Conservation (phyloP, 2,329 filamentous ascomycete species). For the Penicillium freii region DNA sequence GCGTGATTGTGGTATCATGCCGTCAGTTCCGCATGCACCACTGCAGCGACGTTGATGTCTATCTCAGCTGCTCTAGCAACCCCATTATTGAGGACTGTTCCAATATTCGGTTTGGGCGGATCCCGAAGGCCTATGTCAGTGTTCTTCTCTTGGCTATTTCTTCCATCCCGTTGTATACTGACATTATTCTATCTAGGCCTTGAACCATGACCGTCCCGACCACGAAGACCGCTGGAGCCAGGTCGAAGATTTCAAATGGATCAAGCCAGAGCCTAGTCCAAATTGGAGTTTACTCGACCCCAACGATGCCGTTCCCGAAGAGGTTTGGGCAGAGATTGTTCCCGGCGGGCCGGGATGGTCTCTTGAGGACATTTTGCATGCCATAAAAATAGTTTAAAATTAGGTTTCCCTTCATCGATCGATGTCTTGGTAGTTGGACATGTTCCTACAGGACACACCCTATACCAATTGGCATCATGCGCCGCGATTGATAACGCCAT, state of each 20-base stretch:
- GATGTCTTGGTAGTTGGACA: not conserved
- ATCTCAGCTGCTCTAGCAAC: constrained; percentile 75
- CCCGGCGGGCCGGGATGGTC: constrained; percentile 61
- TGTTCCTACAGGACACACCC: not conserved
- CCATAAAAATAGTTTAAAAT: constrained; percentile 31
- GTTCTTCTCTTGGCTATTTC: not conserved
- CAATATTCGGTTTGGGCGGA: constrained; percentile 72
- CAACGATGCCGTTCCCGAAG: constrained; percentile 57
- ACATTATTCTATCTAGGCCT: constrained; percentile 23
- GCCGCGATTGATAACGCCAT: not conserved
- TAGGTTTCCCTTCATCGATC: constrained; percentile 5
- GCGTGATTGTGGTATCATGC: constrained; percentile 73
- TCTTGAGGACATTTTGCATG: constrained; percentile 62
- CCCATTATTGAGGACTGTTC: constrained; percentile 93
- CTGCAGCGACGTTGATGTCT: constrained; percentile 75
- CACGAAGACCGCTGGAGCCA: constrained; percentile 74
- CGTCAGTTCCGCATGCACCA: constrained; percentile 94
- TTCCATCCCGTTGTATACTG: not conserved
- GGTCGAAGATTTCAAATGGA: constrained; percentile 97
- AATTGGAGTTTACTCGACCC: constrained; percentile 76
- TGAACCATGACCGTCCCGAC: constrained; percentile 32
- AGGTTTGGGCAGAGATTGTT: constrained; percentile 68
- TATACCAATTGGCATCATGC: not conserved
- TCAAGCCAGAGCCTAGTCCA: constrained; percentile 79
- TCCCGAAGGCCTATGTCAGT: constrained; percentile 69